Evolutionary conservation across 2,329 filamentous ascomycete species (phyloP).

Genomic region (Arachnopeziza araneosa): DNA sequence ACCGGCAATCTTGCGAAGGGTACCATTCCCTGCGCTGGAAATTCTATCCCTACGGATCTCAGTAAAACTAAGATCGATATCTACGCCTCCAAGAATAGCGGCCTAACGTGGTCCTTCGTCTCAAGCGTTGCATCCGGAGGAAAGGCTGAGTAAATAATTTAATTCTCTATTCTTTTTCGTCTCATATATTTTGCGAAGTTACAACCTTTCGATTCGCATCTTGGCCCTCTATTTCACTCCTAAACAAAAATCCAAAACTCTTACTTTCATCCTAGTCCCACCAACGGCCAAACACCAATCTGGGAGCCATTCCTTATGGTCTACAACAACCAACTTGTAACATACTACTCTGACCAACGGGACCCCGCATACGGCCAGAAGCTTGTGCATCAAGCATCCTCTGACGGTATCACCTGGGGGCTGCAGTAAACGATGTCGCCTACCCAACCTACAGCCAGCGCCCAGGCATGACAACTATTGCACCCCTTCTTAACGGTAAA

Average conservation of each 20-base stretch:
- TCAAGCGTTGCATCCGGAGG: slow-evolving; percentile 58
- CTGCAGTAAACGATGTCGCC: slow-evolving; percentile 55
- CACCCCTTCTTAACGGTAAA: slow-evolving; percentile 45
- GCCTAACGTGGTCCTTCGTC: slow-evolving; percentile 61
- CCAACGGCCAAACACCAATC: slow-evolving; percentile 60
- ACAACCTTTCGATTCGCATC: no score
- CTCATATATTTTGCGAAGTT: no score
- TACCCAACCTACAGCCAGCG: slow-evolving; percentile 57
- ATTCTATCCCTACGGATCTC: slow-evolving; percentile 43
- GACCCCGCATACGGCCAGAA: slow-evolving; percentile 63
- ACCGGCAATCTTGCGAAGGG: slow-evolving; percentile 55
- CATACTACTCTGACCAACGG: slow-evolving; percentile 69
- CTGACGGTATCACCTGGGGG: slow-evolving; percentile 55
- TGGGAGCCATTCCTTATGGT: slow-evolving; percentile 67
- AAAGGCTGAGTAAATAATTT: slow-evolving; percentile 43
- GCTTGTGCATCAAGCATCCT: slow-evolving; percentile 51
- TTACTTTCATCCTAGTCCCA: not conserved
- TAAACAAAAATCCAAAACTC: not conserved
- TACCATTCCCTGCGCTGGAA: slow-evolving; percentile 53
- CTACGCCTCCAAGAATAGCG: slow-evolving; percentile 57
- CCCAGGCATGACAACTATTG: slow-evolving; percentile 63
- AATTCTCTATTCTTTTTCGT: no score
- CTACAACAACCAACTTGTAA: slow-evolving; percentile 53
- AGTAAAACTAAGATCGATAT: slow-evolving; percentile 62
- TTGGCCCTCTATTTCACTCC: not conserved